Evolutionary conservation across 106 monocot species (phyloP), one percentile per base, ranked within the genome.

Genomic region (Acorus calamus): DNA sequence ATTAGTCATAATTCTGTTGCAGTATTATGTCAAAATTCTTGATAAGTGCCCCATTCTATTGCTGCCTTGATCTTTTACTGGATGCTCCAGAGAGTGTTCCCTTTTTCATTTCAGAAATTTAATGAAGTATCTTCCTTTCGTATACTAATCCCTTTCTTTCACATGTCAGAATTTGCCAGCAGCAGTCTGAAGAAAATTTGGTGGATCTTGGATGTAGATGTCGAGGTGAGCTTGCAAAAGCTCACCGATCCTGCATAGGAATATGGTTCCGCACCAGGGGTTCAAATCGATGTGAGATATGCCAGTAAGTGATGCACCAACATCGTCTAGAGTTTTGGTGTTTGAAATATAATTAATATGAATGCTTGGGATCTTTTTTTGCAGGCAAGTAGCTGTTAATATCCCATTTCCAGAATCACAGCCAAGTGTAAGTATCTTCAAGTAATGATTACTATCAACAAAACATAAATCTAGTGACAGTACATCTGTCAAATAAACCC

Each of bases 231-330:
- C 87, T 90, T 57, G 74, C 94, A 7, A 87, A 90, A 72, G 79
- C 86, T 14, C 94, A 94, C 62, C 73, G 61, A 14, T 84, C 89
- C 3, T 94, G 94, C 66, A 94, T 94, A 42, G 84, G 76, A 28
- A 71, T 74, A 56, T 94, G 89, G 94, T 94, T 94, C 57, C 86
- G 74, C 2, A 77, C 84, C 4, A 87, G 66, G 83, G 89, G 94
- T 67, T 94, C 94, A 65, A 94, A 94, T 73, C 89, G 84, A 63
- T 94, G 94, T 49, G 94, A 94, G 65, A 94, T 94, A 75, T 94
- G 94, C 82, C 94, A 94, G 94, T 94, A 82, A 84, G 89, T 84
- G 4, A n/a, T 11, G 28, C 28, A 28, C 28, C 28, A 28, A 28
- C 28, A 28, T 28, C 1, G 28, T 28, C 28, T 28, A 28, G 28